phyloP scores from a whole-genome alignment of 2,329 filamentous ascomycete genomes.

The Penicillium carneum region DNA sequence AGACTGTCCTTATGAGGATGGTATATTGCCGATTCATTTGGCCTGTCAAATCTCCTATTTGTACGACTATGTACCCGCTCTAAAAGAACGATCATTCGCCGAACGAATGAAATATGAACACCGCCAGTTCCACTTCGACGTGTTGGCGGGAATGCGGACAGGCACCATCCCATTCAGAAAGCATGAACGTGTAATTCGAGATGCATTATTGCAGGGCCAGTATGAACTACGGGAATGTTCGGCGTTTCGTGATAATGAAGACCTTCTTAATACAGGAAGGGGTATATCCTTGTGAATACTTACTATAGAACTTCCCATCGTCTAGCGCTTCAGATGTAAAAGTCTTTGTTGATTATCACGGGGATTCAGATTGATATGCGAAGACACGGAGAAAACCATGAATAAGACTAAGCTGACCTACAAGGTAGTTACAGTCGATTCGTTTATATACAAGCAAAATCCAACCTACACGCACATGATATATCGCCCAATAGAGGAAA shows the following conservation, averaged over 20 bases:
- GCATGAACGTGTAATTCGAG: not conserved
- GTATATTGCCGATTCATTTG: not conserved
- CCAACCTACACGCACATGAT: too few species aligned
- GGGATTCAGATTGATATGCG: not conserved
- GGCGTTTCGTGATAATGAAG: constrained; percentile 1
- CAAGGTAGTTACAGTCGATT: not conserved
- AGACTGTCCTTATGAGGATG: not conserved
- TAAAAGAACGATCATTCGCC: not conserved
- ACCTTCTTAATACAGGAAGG: not conserved
- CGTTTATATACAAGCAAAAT: too few species aligned
- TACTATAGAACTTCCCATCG: not conserved
- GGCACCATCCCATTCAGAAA: not conserved
- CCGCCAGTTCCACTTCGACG: not conserved
- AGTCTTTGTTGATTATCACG: not conserved
- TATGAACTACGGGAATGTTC: constrained; percentile 1
- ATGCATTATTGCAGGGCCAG: not conserved
- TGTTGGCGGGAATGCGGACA: not conserved
- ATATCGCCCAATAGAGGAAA: too few species aligned
- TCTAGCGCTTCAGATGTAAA: not conserved
- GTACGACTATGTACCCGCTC: not conserved
- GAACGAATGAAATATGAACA: not conserved
- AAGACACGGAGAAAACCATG: too few species aligned
- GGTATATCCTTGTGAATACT: not conserved
- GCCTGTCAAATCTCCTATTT: not conserved
- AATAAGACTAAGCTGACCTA: too few species aligned